These are phyloP conservation scores for Pistacia atlantica DNA, from an alignment of 345 rosid species.

Conservation along the genomic window DNA sequence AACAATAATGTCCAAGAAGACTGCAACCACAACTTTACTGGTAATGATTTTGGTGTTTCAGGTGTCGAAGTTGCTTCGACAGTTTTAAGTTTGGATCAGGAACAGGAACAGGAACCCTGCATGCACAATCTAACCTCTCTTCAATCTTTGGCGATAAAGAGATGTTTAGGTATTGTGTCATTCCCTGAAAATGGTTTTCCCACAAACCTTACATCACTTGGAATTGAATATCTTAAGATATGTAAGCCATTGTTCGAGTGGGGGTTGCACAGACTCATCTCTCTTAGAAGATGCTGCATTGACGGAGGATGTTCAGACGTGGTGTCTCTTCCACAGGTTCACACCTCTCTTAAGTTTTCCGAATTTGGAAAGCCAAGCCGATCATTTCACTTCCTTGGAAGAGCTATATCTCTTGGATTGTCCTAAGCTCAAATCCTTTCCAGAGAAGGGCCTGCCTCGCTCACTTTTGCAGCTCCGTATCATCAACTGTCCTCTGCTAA, in stretches of 20 bases:
- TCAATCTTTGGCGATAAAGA: background rate
- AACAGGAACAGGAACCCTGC: background rate
- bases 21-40: too few relatives aligned
- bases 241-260: conserved; percentile 13
- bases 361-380: too few relatives aligned
- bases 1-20: too few relatives aligned
- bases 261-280: conserved; percentile 28
- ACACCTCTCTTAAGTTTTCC: too few relatives aligned
- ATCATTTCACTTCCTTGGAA: too few relatives aligned
- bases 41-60: too few relatives aligned
- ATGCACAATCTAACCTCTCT: conserved; percentile 5
- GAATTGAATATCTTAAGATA: background rate
- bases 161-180: background rate
- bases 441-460: too few relatives aligned
- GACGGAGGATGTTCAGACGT: background rate
- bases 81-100: too few relatives aligned
- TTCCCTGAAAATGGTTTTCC: conserved; percentile 14
- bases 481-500: too few relatives aligned
- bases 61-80: too few relatives aligned
- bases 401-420: background rate
- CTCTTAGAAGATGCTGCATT: conserved; percentile 5
- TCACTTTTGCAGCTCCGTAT: too few relatives aligned
- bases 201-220: conserved; percentile 12
- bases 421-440: background rate
- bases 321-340: too few relatives aligned